Base-by-base conservation (phyloP, 345 rosid genomes). In the Triadica sebifera region DNA sequence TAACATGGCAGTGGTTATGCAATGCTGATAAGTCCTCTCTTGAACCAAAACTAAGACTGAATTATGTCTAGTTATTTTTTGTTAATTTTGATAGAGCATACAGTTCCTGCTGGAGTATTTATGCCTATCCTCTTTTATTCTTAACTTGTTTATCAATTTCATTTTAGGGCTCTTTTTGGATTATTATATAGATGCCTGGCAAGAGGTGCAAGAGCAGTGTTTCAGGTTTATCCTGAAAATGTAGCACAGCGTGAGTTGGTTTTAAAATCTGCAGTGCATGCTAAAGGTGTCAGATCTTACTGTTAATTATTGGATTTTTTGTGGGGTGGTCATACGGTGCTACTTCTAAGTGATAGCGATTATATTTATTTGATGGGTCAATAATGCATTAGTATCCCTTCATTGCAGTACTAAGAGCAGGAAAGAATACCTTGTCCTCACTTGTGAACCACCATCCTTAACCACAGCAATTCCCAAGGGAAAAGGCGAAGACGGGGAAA, bases 21-120 rank as follows among this genome's bases (percentile, higher is more conserved):
- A 95, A 95, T 85, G 97, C 97, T 5, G 97, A 95, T 77, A 95
- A 93, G 88, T 91, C 99, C 72, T 91, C 91, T 6, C 99, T 93
- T 76, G 93, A 95, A 79, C 99, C 98, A 63, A 88, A 82, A 66
- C 79, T 89, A 76, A 85, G 99, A 83, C 77, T 93, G 77, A 95
- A 93, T 98, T 93, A 91, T 38, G 93, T 79, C 71, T 8, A 52
- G 57, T 15, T 22, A 20, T 20, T 24, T 13, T 13, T 22, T 55
- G 34, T 29, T 29, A 29, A 29, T 55, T 55, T 7, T 19, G 59
- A 24, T 8, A 58, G 37, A 58, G 37, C 3, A 58, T 12, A 6
- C 8, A 24, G 9, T 22, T 58, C 25, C 10, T 3, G 37, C 15
- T 64, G 24, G 17, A 52, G 34, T 19, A 53, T 9, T 62, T 70